These are phyloP conservation scores for Acidomyces sp. DNA, from an alignment of 495 filamentous ascomycete species.

Conservation along the genomic window DNA sequence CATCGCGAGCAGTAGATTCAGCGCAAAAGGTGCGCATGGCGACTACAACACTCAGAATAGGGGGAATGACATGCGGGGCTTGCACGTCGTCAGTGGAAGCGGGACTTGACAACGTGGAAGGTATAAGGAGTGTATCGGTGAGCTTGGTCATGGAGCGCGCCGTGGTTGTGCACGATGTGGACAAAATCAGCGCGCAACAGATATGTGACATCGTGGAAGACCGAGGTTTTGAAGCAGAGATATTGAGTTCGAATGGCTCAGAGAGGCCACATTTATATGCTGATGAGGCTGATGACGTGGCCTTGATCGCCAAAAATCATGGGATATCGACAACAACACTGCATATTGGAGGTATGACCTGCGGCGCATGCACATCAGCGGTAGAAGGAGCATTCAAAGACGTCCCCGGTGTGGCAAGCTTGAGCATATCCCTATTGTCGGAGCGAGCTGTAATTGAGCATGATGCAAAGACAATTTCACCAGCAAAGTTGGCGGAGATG, in stretches of 20 bases:
- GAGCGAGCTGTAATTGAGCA: slow-evolving; percentile 46
- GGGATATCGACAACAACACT: slow-evolving; percentile 59
- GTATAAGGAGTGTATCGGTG: slow-evolving; percentile 71
- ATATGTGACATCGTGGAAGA: slow-evolving; percentile 83
- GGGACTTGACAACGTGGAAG: slow-evolving; percentile 68
- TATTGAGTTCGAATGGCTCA: slow-evolving; percentile 68
- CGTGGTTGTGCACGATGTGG: slow-evolving; percentile 76
- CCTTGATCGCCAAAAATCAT: slow-evolving; percentile 15
- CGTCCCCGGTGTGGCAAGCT: slow-evolving; percentile 29
- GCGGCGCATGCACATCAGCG: slow-evolving; percentile 84
- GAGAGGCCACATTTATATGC: slow-evolving; percentile 12
- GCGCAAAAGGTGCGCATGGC: slow-evolving; percentile 48
- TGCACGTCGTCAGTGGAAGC: slow-evolving; percentile 79
- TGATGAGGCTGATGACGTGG: slow-evolving; percentile 21
- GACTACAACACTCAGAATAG: slow-evolving; percentile 79
- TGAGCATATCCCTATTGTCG: slow-evolving; percentile 39
- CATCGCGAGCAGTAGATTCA: slow-evolving; percentile 5
- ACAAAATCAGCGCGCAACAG: slow-evolving; percentile 54
- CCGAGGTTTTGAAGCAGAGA: slow-evolving; percentile 82
- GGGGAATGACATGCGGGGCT: slow-evolving; percentile 90
- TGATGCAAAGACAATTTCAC: slow-evolving; percentile 32
- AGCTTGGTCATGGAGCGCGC: slow-evolving; percentile 87
- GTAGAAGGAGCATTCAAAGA: slow-evolving; percentile 68
- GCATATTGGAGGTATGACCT: slow-evolving; percentile 94
- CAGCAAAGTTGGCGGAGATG: slow-evolving; percentile 62